A percentile compares a stretch with the other conserved stretches of the same genome.
Conservation (phyloP, 768 basidiomycete species). For the Russula olivacea region DNA sequence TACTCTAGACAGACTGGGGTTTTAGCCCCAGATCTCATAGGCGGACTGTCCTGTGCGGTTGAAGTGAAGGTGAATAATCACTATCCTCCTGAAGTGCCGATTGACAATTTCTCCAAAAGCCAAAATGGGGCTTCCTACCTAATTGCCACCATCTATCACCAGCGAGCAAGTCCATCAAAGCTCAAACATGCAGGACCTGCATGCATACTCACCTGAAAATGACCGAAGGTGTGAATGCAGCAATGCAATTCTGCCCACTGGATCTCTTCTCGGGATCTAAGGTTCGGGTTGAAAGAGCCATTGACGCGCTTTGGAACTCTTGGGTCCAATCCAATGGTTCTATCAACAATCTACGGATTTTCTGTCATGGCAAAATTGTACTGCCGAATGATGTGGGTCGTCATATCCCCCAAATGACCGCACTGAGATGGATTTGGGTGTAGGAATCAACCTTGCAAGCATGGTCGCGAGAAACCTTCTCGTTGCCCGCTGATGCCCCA, state of each 20-base stretch:
- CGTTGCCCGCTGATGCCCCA: conserved; percentile 1
- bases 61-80: conserved; percentile 77
- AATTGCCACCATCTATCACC: conserved; percentile 52
- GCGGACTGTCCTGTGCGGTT: conserved; percentile 57
- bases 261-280: conserved; percentile 79
- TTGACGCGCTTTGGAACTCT: conserved; percentile 62
- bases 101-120: conserved; percentile 42
- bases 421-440: conserved; percentile 12
- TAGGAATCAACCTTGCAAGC: conserved; percentile 5
- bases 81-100: neutral
- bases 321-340: conserved; percentile 64
- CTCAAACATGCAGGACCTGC: conserved; percentile 78
- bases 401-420: neutral
- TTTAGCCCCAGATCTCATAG: conserved; percentile 76
- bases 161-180: conserved; percentile 54
- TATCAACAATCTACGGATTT: conserved; percentile 80
- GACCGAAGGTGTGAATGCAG: conserved; percentile 35
- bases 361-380: conserved; percentile 57
- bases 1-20: conserved; percentile 48
- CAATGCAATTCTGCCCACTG: conserved; percentile 72
- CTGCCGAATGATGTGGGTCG: conserved; percentile 51
- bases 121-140: conserved; percentile 96
- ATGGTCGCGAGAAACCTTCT: conserved; percentile 18
- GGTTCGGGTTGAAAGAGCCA: conserved; percentile 53
- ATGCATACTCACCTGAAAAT: conserved; percentile 68